These are phyloP conservation scores for Lodderomyces beijingensis DNA, from an alignment of 1,139 yeast genomes.

Conservation along the genomic window DNA sequence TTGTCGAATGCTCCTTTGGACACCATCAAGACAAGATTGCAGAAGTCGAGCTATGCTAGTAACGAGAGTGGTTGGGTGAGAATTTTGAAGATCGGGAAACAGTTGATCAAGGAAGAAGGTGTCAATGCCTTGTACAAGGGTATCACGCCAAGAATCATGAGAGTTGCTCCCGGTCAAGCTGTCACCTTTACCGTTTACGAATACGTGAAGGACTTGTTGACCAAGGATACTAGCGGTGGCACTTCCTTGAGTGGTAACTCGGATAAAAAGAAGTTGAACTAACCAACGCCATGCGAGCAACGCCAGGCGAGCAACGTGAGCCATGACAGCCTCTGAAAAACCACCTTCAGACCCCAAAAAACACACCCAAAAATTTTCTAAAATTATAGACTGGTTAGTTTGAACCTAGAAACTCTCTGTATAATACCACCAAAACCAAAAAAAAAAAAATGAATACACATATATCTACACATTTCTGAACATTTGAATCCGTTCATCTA, in stretches of 20 bases:
- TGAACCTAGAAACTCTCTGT: no score
- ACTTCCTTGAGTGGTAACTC: slow-evolving; percentile 1
- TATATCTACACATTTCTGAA: no score
- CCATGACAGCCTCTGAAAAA: no score
- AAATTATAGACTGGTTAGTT: no score
- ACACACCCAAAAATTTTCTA: not conserved
- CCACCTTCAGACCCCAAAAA: no score
- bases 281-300: not conserved
- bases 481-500: no score
- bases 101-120: slow-evolving; percentile 86
- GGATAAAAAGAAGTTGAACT: slow-evolving; percentile 3
- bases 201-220: slow-evolving; percentile 70
- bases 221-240: slow-evolving; percentile 19
- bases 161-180: slow-evolving; percentile 99
- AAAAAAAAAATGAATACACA: no score
- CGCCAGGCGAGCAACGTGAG: no score
- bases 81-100: slow-evolving; percentile 75
- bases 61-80: slow-evolving; percentile 72
- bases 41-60: slow-evolving; percentile 73
- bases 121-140: slow-evolving; percentile 87
- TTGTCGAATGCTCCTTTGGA: slow-evolving; percentile 96
- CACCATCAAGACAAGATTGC: slow-evolving; percentile 95
- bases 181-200: slow-evolving; percentile 97
- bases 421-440: no score
- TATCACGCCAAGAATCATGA: slow-evolving; percentile 97